These are phyloP conservation scores for Plasmopara viticola DNA, from an alignment of 352 stramenopile species.

Conservation along the genomic window DNA sequence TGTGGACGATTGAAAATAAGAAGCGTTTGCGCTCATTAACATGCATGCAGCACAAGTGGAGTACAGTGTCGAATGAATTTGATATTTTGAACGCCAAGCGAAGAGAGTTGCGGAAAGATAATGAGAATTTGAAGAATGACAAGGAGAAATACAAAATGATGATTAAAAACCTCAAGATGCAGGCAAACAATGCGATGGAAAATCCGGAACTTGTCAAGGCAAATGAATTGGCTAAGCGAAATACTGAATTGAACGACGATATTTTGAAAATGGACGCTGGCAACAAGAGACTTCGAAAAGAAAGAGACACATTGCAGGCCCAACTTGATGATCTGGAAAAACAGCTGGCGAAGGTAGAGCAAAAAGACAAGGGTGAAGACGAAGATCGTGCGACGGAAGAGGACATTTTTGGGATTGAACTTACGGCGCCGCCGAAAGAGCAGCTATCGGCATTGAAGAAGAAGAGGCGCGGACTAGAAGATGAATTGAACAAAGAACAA, in stretches of 20 bases:
- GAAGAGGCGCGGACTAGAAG: constrained; percentile 65
- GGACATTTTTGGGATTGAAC: constrained; percentile 75
- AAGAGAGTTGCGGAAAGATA: constrained; percentile 63
- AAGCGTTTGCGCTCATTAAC: constrained; percentile 57
- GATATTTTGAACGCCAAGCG: constrained; percentile 54
- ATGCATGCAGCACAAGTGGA: constrained; percentile 62
- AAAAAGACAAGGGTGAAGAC: constrained; percentile 34
- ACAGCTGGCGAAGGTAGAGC: constrained; percentile 52
- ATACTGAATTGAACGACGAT: constrained; percentile 74
- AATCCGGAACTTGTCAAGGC: constrained; percentile 75
- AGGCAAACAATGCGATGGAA: constrained; percentile 61
- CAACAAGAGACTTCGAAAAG: constrained; percentile 80
- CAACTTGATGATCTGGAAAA: constrained; percentile 68
- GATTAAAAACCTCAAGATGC: constrained; percentile 79
- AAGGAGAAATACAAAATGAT: constrained; percentile 69
- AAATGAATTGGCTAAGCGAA: constrained; percentile 66
- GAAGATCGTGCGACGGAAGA: constrained; percentile 64
- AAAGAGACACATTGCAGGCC: constrained; percentile 59
- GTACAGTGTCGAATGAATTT: constrained; percentile 62
- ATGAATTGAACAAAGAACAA: constrained; percentile 77
- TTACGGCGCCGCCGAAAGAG: constrained; percentile 42
- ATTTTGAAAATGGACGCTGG: constrained; percentile 78
- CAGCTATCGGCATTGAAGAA: constrained; percentile 58
- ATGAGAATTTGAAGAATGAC: constrained; percentile 61
- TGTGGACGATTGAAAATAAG: constrained; percentile 83